These are phyloP conservation scores for Beauveria sp. DNA, from an alignment of 2,329 filamentous ascomycete species.

Conservation along the genomic window DNA sequence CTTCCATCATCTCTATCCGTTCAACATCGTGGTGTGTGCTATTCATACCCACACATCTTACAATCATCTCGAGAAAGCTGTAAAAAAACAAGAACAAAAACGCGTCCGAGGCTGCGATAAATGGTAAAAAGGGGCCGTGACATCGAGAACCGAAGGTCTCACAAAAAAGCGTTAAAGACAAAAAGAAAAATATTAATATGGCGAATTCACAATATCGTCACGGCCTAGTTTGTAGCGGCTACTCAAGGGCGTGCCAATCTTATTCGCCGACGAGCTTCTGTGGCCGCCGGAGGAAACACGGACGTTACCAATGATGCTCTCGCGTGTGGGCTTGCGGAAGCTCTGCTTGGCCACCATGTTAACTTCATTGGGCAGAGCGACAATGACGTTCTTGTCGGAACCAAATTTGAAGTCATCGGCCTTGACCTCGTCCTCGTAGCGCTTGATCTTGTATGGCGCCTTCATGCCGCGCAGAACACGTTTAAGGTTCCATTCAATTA, in stretches of 20 bases:
- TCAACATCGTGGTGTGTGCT: neutral
- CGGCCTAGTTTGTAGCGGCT: constrained; percentile 66
- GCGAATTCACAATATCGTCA: constrained; percentile 75
- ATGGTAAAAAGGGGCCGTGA: neutral
- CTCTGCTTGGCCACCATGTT: constrained; percentile 90
- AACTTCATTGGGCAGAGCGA: constrained; percentile 92
- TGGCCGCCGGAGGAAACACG: constrained; percentile 39
- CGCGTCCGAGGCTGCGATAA: neutral
- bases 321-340: constrained; percentile 79
- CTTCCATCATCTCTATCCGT: constrained; percentile 12
- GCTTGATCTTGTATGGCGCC: constrained; percentile 92
- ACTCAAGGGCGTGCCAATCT: constrained; percentile 46
- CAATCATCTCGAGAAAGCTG: neutral
- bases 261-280: constrained; percentile 41
- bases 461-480: constrained; percentile 76
- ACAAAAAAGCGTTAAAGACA: neutral
- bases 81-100: neutral
- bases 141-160: neutral
- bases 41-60: neutral
- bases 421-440: constrained; percentile 91
- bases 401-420: constrained; percentile 98
- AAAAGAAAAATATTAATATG: constrained; percentile 28
- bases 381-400: constrained; percentile 95
- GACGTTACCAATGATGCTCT: constrained; percentile 73
- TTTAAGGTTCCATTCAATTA: constrained; percentile 92